Conservation (phyloP, 1,284 basidiomycete species). For the Mycosarcoma mackinlayi region DNA sequence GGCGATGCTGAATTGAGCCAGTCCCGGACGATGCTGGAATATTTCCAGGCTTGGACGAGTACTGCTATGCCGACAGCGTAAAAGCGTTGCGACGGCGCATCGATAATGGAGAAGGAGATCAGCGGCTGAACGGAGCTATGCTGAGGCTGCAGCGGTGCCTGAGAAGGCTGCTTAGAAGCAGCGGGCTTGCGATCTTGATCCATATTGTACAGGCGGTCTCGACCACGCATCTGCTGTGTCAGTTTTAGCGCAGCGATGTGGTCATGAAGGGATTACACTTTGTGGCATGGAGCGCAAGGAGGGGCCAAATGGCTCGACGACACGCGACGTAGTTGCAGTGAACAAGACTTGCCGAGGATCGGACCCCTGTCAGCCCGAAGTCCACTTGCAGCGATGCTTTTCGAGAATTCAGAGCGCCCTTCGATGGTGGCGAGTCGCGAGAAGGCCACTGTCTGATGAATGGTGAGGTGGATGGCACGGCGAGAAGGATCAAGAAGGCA, state of each 20-base stretch:
- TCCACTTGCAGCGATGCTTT: too few relatives aligned
- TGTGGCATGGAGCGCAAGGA: conserved; percentile 1
- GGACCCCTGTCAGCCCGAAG: too few relatives aligned
- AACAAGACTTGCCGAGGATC: too few relatives aligned
- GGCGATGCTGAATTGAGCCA: conserved; percentile 15
- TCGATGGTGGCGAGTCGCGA: too few relatives aligned
- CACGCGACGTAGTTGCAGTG: not conserved
- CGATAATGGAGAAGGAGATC: conserved; percentile 67
- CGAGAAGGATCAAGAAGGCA: too few relatives aligned
- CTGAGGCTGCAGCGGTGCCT: conserved; percentile 3
- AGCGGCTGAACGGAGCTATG: conserved; percentile 50
- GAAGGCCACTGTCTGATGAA: too few relatives aligned
- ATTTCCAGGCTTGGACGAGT: conserved; percentile 70
- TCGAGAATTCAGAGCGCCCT: too few relatives aligned
- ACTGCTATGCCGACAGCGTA: conserved; percentile 71
- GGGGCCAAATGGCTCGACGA: not conserved
- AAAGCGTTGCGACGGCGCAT: conserved; percentile 72
- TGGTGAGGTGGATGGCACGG: too few relatives aligned
- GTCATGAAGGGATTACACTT: conserved; percentile 5
- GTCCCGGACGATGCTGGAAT: conserved; percentile 13
- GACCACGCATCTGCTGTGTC: not conserved
- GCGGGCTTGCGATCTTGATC: conserved; percentile 12
- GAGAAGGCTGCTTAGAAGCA: conserved; percentile 5
- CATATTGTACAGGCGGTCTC: conserved; percentile 5
- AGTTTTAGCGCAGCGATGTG: not conserved